Percentiles rank a stretch among this genome's conserved stretches.
phyloP scores from a whole-genome alignment of 805 yeast species.

The Metahyphopichia silvanorum region DNA sequence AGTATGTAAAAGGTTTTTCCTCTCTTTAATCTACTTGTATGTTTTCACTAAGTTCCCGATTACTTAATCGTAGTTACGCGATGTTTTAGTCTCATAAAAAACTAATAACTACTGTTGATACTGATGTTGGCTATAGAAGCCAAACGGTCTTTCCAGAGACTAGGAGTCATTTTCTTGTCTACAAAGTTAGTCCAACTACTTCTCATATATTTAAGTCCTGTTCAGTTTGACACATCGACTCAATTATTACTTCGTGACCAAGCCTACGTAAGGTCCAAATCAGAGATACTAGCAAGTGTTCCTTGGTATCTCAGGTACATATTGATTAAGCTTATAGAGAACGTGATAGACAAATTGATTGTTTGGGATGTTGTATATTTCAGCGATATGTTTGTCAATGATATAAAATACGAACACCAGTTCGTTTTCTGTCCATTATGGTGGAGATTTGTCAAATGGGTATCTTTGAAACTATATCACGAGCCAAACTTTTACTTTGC shows the following conservation, averaged over 20 bases:
- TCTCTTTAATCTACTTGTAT: background rate
- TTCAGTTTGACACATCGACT: conserved; percentile 50
- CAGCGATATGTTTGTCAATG: conserved; percentile 49
- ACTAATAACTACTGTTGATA: no score
- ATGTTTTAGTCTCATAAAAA: no score
- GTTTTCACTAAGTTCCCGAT: conserved; percentile 2
- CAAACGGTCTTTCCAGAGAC: no score
- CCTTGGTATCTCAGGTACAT: conserved; percentile 1
- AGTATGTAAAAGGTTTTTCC: conserved; percentile 1
- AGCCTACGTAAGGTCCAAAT: background rate
- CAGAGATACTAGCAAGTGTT: background rate
- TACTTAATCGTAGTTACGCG: no score
- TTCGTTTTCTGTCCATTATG: conserved; percentile 84
- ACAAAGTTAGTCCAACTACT: conserved; percentile 37
- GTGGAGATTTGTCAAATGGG: conserved; percentile 47
- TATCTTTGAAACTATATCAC: conserved; percentile 5
- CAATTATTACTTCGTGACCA: conserved; percentile 25
- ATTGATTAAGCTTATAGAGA: conserved; percentile 4
- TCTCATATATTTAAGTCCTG: conserved; percentile 38
- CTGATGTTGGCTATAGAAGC: no score
- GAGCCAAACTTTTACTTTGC: conserved; percentile 38
- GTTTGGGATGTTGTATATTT: conserved; percentile 90
- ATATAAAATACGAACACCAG: conserved; percentile 75
- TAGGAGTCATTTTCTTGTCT: no score
- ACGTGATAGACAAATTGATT: conserved; percentile 50